Base-by-base conservation (phyloP, 2,329 filamentous ascomycete genomes). In the Ophiostoma populinum region DNA sequence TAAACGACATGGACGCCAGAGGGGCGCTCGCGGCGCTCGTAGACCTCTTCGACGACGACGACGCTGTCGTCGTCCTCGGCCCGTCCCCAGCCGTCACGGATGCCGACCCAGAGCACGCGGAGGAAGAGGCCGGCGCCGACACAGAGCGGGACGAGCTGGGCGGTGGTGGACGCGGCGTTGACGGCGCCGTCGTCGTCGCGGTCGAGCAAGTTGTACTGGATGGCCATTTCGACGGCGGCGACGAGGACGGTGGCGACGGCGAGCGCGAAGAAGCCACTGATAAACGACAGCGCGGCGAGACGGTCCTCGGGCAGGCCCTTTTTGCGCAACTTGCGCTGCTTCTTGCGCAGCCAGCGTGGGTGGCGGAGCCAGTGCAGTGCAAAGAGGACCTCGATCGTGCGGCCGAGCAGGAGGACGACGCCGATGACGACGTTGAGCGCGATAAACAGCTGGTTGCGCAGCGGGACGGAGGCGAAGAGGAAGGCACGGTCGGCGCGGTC, bases 181-280 rank as follows among this genome's bases (percentile, higher is more conserved):
- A 33, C 16, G 30, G 46, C 51, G 9, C 47, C 11, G 21, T 22
- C 21, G 11, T 31, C 56, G 24, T 52, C 47, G 8, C 34, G 34
- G 13, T 10, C 30, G 24, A 46, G 40, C 15, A 38, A 15, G 27
- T 47, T 47, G 42, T 43, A 47, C 7, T 34, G 37, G 17, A 47
- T 43, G 6, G 40, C 40, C 24, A 45, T 40, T 40, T 47, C 45
- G 20, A 47, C 32, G 5, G 34, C 36, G 3, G 20, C 18, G 8
- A 39, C 25, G 7, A 32, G 11, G 10, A 36, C 9, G 6, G 12
- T 25, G 11, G 25, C 31, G 9, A 33, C 24, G 5, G 21, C 12
- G 18, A 35, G 15, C 7, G 25, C 19, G 20, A 39, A 36, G 11
- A 37, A 6, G 16, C 33, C 32, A 8, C 35, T 15, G 15, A 40